These are phyloP conservation scores for Coniophora puteana DNA, from an alignment of 1,284 basidiomycete genomes.

Conservation along the genomic window DNA sequence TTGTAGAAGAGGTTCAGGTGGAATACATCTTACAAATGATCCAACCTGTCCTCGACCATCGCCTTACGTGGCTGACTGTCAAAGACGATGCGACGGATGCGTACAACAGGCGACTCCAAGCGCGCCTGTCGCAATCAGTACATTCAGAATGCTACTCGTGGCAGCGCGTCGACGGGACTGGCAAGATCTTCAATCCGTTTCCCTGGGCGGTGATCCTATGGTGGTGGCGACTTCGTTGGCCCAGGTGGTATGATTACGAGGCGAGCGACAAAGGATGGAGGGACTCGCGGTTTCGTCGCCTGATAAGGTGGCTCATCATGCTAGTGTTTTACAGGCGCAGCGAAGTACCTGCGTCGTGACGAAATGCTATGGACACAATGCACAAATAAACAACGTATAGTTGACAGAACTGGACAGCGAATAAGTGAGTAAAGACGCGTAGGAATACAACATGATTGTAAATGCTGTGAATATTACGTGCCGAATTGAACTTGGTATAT, in stretches of 20 bases:
- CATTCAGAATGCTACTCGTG: conserved; percentile 24
- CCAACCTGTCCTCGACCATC: conserved; percentile 22
- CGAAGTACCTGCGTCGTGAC: no score
- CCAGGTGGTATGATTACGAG: conserved; percentile 23
- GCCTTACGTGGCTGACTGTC: conserved; percentile 23
- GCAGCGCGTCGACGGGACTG: conserved; percentile 19
- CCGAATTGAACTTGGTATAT: no score
- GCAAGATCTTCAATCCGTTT: conserved; percentile 24
- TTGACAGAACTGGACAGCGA: no score
- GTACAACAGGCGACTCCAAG: conserved; percentile 24
- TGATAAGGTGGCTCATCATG: no score
- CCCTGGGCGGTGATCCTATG: conserved; percentile 24
- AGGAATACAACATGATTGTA: no score
- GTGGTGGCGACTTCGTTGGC: conserved; percentile 28
- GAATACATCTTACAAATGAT: conserved; percentile 26
- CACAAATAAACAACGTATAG: no score
- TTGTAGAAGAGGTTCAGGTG: conserved; percentile 27
- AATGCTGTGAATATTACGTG: no score
- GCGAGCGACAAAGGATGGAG: no score
- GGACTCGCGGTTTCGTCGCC: no score
- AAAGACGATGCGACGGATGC: conserved; percentile 19
- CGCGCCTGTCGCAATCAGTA: conserved; percentile 18
- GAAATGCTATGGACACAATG: no score
- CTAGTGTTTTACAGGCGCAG: no score
- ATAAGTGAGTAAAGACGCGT: no score